A percentile compares a stretch with the other conserved stretches of the same genome.
These are phyloP conservation scores for Kodamaea nitidulidarum DNA, from an alignment of 805 yeast species.

Conservation along the genomic window DNA sequence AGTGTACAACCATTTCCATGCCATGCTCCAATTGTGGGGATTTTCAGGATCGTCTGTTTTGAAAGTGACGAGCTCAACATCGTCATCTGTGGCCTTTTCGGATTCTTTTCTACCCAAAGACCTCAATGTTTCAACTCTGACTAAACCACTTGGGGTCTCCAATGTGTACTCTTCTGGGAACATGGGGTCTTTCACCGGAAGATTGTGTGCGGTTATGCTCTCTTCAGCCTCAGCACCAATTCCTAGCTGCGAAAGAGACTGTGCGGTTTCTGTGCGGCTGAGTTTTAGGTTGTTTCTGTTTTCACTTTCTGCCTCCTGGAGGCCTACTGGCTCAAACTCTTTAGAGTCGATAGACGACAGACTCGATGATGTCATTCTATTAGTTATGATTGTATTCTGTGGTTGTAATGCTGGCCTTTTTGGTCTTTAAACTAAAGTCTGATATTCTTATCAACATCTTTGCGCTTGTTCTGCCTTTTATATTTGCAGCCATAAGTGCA, in stretches of 20 bases:
- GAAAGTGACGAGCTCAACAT: slow-evolving; percentile 82
- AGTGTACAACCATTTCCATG: slow-evolving; percentile 62
- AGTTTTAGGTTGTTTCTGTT: slow-evolving; percentile 1
- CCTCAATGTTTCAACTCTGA: slow-evolving; percentile 70
- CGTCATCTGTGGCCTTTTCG: slow-evolving; percentile 48
- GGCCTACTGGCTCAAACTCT: background rate
- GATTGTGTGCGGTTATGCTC: slow-evolving; percentile 44
- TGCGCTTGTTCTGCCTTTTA: background rate
- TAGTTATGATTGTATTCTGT: too few species aligned
- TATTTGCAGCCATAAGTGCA: background rate
- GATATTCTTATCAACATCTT: too few species aligned
- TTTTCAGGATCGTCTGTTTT: slow-evolving; percentile 76
- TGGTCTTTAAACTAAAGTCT: too few species aligned
- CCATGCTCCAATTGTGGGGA: slow-evolving; percentile 78
- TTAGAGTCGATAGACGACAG: background rate
- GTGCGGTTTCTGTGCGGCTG: slow-evolving; percentile 61
- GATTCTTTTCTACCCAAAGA: slow-evolving; percentile 53
- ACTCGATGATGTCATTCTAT: background rate
- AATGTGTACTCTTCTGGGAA: slow-evolving; percentile 91
- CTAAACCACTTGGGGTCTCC: slow-evolving; percentile 86
- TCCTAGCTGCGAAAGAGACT: slow-evolving; percentile 63
- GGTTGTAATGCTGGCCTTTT: too few species aligned
- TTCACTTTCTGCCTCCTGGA: background rate
- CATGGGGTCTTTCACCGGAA: slow-evolving; percentile 56
- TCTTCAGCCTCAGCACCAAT: slow-evolving; percentile 48